phyloP scores from a whole-genome alignment of 169 alveolate species.

The Pseudocohnilembus persalinus region DNA sequence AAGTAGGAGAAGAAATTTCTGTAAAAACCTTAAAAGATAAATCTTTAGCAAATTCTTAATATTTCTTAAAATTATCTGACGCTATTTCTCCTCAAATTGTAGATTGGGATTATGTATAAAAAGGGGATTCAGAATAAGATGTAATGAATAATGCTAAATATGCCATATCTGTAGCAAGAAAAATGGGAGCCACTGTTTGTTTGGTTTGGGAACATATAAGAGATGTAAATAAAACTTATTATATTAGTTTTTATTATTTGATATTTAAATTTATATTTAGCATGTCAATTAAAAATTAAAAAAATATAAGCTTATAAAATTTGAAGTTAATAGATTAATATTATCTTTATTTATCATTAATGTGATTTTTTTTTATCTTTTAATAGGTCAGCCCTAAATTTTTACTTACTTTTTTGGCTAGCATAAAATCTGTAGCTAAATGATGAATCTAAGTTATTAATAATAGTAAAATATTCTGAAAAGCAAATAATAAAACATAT shows the following conservation, averaged over 20 bases:
- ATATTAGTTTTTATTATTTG: not conserved
- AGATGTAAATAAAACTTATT: slow-evolving; percentile 49
- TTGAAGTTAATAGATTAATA: too few relatives aligned
- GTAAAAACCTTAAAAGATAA: slow-evolving; percentile 68
- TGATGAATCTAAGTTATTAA: too few relatives aligned
- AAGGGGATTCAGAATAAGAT: slow-evolving; percentile 78
- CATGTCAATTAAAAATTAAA: too few relatives aligned
- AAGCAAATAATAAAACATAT: too few relatives aligned
- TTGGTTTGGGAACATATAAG: slow-evolving; percentile 84
- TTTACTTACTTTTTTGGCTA: not conserved
- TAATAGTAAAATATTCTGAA: too few relatives aligned
- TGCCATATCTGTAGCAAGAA: slow-evolving; percentile 82
- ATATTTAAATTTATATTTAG: too few relatives aligned
- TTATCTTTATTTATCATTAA: too few relatives aligned
- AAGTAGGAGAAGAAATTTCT: slow-evolving; percentile 33
- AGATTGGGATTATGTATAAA: slow-evolving; percentile 72
- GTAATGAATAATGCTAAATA: slow-evolving; percentile 81
- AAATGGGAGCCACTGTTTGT: slow-evolving; percentile 84
- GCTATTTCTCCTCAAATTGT: slow-evolving; percentile 78
- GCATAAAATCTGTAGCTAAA: not conserved
- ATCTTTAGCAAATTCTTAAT: slow-evolving; percentile 56
- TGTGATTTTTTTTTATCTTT: too few relatives aligned
- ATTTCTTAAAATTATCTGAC: slow-evolving; percentile 64
- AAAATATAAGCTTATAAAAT: too few relatives aligned
- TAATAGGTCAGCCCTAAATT: not conserved